phyloP scores from a whole-genome alignment of 352 stramenopile species.

The Peronospora belbahrii region DNA sequence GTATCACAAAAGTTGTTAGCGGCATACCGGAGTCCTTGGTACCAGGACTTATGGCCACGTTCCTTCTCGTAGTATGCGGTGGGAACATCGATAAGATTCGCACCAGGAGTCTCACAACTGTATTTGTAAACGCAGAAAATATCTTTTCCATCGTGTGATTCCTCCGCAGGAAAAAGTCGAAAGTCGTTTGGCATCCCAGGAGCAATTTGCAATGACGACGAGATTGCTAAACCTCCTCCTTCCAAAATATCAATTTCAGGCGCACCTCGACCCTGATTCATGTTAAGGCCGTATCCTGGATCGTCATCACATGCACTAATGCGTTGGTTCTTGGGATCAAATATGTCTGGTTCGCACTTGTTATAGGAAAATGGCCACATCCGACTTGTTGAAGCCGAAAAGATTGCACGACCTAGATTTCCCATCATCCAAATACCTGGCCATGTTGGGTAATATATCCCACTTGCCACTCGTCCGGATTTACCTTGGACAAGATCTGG shows the following conservation, averaged over 20 bases:
- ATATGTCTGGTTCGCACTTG: slow-evolving; percentile 71
- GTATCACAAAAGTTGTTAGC: slow-evolving; percentile 49
- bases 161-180: slow-evolving; percentile 19
- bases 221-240: slow-evolving; percentile 75
- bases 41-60: slow-evolving; percentile 55
- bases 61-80: slow-evolving; percentile 29
- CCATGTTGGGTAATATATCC: slow-evolving; percentile 74
- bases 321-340: slow-evolving; percentile 58
- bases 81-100: slow-evolving; percentile 38
- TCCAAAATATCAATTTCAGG: slow-evolving; percentile 95
- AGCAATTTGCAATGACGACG: slow-evolving; percentile 85
- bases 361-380: slow-evolving; percentile 96
- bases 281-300: slow-evolving; percentile 88
- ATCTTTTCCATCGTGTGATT: neutral
- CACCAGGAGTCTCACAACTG: slow-evolving; percentile 33
- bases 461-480: slow-evolving; percentile 14
- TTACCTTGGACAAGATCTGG: slow-evolving; percentile 29
- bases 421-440: slow-evolving; percentile 94
- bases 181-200: slow-evolving; percentile 59
- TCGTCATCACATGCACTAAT: slow-evolving; percentile 87
- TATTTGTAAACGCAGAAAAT: slow-evolving; percentile 39
- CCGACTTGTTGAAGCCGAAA: slow-evolving; percentile 87
- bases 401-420: slow-evolving; percentile 94
- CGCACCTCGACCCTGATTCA: slow-evolving; percentile 83
- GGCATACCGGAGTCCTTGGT: slow-evolving; percentile 50